These are phyloP conservation scores for Alternaria angustiovoidea DNA, from an alignment of 2,329 filamentous ascomycete species.

Conservation along the genomic window DNA sequence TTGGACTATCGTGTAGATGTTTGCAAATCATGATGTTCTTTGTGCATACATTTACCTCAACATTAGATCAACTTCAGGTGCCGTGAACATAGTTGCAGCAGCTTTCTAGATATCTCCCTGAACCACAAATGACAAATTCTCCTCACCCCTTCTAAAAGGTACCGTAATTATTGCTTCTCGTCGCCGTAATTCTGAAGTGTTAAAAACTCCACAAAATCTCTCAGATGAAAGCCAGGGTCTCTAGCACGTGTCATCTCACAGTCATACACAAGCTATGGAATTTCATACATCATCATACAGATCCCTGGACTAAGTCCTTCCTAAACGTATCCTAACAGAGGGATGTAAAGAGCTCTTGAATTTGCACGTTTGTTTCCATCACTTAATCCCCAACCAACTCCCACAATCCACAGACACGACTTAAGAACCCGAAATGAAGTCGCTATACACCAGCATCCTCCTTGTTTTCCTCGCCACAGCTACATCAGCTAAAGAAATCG, in stretches of 20 bases:
- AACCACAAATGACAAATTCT: neutral
- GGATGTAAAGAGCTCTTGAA: neutral
- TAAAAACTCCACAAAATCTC: neutral
- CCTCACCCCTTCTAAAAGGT: neutral
- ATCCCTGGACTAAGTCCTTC: neutral
- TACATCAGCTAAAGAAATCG: neutral
- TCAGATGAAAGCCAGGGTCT: neutral
- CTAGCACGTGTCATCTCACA: neutral
- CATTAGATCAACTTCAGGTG: neutral
- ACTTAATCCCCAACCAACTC: neutral
- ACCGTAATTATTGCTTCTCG: neutral
- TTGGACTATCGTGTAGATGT: too few relatives aligned
- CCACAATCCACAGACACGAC: neutral
- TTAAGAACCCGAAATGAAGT: neutral
- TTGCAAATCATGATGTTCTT: too few relatives aligned
- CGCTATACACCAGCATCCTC: neutral
- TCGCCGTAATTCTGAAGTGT: neutral
- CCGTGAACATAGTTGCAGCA: neutral
- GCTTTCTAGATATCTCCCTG: neutral
- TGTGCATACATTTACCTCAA: too few relatives aligned
- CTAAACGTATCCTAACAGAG: neutral
- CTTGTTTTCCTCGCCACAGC: neutral
- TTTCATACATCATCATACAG: neutral
- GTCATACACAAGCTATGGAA: neutral
- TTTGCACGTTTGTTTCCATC: neutral